Percentiles rank a stretch among this genome's conserved stretches.
Evolutionary conservation across 352 stramenopile genomes (phyloP).

Genomic region (Phytophthora gonapodyides): DNA sequence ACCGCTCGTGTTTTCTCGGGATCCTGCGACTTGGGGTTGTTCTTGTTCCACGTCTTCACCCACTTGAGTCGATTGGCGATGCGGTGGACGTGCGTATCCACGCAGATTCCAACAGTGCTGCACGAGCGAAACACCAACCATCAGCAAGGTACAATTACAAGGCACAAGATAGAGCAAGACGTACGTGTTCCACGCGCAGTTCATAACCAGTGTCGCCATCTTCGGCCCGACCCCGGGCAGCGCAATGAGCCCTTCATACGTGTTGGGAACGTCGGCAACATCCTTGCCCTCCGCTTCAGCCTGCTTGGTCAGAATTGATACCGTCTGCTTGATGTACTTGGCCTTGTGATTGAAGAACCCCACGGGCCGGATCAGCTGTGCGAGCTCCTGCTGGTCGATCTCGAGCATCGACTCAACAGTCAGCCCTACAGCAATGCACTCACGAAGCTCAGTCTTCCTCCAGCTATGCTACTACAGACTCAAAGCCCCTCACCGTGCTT

Average conservation of each 20-base stretch:
- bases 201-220: constrained; percentile 97
- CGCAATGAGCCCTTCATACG: constrained; percentile 88
- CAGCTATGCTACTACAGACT: constrained; percentile 4
- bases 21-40: constrained; percentile 73
- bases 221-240: constrained; percentile 96
- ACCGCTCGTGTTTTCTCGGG: constrained; percentile 93
- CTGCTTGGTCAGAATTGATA: constrained; percentile 50
- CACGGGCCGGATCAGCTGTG: constrained; percentile 90
- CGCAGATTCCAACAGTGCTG: constrained; percentile 92
- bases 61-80: constrained; percentile 96
- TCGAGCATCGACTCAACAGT: constrained; percentile 88
- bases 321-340: constrained; percentile 93
- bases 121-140: not conserved
- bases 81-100: constrained; percentile 98
- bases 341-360: constrained; percentile 98
- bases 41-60: constrained; percentile 90
- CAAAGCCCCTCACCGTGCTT: constrained; percentile 39
- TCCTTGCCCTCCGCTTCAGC: constrained; percentile 29
- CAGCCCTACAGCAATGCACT: constrained; percentile 51
- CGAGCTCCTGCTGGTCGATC: constrained; percentile 84
- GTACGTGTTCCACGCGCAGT: constrained; percentile 89
- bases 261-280: constrained; percentile 90
- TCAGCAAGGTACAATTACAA: not conserved
- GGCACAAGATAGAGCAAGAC: constrained; percentile 4
- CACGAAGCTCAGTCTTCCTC: not conserved